These are phyloP conservation scores for Dissophora ornata DNA, from an alignment of 192 early-diverging fungal species.

Conservation along the genomic window DNA sequence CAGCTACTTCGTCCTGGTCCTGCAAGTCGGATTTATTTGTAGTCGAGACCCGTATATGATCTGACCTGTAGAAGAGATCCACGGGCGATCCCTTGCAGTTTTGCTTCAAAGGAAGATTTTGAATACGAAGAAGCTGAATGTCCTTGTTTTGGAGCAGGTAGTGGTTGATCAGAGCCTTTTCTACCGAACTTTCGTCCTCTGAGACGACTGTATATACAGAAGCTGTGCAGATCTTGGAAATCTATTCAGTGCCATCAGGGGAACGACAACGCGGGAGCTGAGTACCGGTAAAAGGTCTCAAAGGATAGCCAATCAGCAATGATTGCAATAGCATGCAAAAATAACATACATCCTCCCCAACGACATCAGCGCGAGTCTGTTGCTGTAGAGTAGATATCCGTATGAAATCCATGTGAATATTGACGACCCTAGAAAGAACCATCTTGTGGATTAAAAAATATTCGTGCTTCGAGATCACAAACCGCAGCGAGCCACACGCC, in stretches of 20 bases:
- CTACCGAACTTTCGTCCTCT: conserved; percentile 17
- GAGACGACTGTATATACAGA: conserved; percentile 30
- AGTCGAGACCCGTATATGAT: conserved; percentile 13
- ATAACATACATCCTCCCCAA: conserved; percentile 19
- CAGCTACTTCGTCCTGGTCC: neutral
- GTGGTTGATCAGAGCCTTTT: conserved; percentile 26
- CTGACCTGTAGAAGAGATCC: conserved; percentile 27
- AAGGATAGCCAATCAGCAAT: too few relatives aligned
- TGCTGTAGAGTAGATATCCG: conserved; percentile 16
- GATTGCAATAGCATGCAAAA: neutral
- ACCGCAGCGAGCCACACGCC: too few relatives aligned
- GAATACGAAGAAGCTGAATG: conserved; percentile 25
- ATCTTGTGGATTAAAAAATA: neutral
- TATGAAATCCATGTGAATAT: conserved; percentile 41
- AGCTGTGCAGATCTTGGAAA: conserved; percentile 30
- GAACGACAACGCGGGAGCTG: too few relatives aligned
- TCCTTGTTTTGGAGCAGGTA: conserved; percentile 33
- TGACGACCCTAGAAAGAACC: neutral
- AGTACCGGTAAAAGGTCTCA: too few relatives aligned
- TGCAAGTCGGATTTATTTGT: neutral
- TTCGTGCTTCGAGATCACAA: too few relatives aligned
- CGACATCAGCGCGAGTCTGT: neutral
- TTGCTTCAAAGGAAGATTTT: neutral
- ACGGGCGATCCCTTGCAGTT: neutral
- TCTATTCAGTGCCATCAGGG: too few relatives aligned